Evolutionary conservation across 2,329 filamentous ascomycete species (phyloP).

Genomic region (Aureobasidium lini): DNA sequence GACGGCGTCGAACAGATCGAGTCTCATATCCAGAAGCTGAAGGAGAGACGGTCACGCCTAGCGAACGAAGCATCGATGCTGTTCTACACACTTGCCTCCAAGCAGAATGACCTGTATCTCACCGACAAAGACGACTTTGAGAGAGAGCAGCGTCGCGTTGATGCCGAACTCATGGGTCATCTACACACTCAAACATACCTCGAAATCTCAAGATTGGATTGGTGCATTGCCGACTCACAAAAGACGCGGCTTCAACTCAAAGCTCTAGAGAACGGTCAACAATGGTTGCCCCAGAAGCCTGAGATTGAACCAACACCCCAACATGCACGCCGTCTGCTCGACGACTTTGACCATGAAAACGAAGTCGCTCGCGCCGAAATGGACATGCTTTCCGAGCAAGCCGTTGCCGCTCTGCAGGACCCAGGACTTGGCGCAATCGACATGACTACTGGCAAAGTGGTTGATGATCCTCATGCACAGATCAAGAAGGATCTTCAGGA

Average conservation of each 20-base stretch:
- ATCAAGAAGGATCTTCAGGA: constrained; percentile 9
- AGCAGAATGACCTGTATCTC: constrained; percentile 15
- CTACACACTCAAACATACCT: constrained; percentile 17
- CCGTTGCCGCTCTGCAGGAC: neutral
- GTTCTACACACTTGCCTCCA: constrained; percentile 17
- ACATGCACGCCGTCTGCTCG: constrained; percentile 9
- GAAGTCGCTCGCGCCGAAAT: constrained; percentile 3
- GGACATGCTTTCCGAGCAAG: constrained; percentile 2
- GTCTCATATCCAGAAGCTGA: constrained; percentile 14
- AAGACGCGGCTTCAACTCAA: constrained; percentile 18
- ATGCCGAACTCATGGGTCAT: constrained; percentile 16
- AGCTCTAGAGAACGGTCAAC: constrained; percentile 7
- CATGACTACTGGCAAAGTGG: constrained; percentile 4
- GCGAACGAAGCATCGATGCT: constrained; percentile 17
- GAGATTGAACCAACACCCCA: neutral
- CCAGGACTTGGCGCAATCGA: constrained; percentile 1
- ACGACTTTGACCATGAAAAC: constrained; percentile 11
- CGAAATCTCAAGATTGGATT: constrained; percentile 16
- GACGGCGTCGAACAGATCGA: constrained; percentile 13
- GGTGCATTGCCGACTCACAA: constrained; percentile 21
- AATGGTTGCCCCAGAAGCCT: constrained; percentile 12
- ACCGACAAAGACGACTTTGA: constrained; percentile 1
- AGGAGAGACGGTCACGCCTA: constrained; percentile 1
- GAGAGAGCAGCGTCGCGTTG: constrained; percentile 4
- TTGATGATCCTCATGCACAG: neutral